These are phyloP conservation scores for Mycena belliarum DNA, from an alignment of 768 basidiomycete genomes.

Conservation along the genomic window DNA sequence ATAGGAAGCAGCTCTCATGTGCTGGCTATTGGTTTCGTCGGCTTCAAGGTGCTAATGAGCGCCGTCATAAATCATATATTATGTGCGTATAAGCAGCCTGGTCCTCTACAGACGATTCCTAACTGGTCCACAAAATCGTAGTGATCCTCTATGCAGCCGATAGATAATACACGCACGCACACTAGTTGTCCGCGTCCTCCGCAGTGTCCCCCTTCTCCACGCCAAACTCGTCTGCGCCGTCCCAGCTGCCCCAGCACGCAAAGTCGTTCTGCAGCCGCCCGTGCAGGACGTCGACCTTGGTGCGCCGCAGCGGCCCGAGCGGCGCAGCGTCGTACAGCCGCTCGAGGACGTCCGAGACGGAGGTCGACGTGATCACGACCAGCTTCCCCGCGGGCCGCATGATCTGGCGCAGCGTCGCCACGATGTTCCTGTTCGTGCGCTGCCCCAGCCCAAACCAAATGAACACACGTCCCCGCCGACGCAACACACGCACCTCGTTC, in stretches of 20 bases:
- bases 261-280: constrained; percentile 44
- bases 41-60: too few species aligned
- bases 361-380: constrained; percentile 42
- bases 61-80: too few species aligned
- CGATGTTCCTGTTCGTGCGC: constrained; percentile 42
- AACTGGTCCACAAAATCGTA: too few species aligned
- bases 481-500: constrained; percentile 35
- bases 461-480: background rate
- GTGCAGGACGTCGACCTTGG: constrained; percentile 37
- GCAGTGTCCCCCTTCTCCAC: too few species aligned
- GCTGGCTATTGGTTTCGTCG: too few species aligned
- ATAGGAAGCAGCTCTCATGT: too few species aligned
- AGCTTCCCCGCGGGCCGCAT: constrained; percentile 40
- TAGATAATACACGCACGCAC: too few species aligned
- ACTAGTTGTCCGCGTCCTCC: too few species aligned
- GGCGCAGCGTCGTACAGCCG: constrained; percentile 39
- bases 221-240: constrained; percentile 10
- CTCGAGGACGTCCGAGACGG: constrained; percentile 34
- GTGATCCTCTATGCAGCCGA: too few species aligned
- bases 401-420: constrained; percentile 40
- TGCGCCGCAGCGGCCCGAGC: constrained; percentile 38
- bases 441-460: constrained; percentile 6
- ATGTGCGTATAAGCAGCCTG: too few species aligned
- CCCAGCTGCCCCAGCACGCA: constrained; percentile 40
- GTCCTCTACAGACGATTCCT: too few species aligned